phyloP scores from a whole-genome alignment of 2,329 filamentous ascomycete species.

The Paraconiothyrium brasiliense region DNA sequence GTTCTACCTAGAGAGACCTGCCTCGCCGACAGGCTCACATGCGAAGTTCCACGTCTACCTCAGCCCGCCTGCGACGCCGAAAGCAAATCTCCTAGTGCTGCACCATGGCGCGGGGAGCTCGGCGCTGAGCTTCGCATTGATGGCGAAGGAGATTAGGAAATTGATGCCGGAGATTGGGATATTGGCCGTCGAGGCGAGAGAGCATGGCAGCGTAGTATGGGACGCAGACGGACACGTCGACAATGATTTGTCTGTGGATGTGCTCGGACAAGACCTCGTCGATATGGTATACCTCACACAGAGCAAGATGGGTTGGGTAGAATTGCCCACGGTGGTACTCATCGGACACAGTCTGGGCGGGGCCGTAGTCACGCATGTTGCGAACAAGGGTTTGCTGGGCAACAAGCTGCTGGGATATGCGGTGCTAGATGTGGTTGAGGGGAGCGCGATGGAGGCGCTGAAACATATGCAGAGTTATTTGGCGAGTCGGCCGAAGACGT shows the following conservation, averaged over 20 bases:
- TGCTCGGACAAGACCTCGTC: constrained; percentile 77
- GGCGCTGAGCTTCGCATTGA: constrained; percentile 87
- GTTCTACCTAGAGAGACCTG: constrained; percentile 71
- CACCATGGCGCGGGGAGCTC: constrained; percentile 96
- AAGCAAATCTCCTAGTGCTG: constrained; percentile 86
- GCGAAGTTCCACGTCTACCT: constrained; percentile 87
- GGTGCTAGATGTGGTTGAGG: constrained; percentile 93
- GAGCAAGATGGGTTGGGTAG: constrained; percentile 74
- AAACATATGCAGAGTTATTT: constrained; percentile 95
- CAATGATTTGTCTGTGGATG: constrained; percentile 75
- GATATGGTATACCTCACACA: constrained; percentile 74
- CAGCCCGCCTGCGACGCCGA: constrained; percentile 73
- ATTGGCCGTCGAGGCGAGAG: constrained; percentile 84
- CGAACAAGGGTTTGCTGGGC: constrained; percentile 72
- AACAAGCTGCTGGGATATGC: constrained; percentile 80
- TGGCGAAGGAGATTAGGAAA: constrained; percentile 79
- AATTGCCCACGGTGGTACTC: constrained; percentile 78
- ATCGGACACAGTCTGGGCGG: constrained; percentile 94
- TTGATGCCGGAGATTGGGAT: constrained; percentile 82
- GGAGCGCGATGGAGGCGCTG: constrained; percentile 92
- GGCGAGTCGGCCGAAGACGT: constrained; percentile 79
- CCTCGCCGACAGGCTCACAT: constrained; percentile 40
- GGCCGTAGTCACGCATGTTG: constrained; percentile 86
- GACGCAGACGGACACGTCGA: constrained; percentile 48
- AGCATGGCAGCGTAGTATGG: constrained; percentile 76